Conservation (phyloP, 108 stramenopile species). For the Cylindrotheca closterium region DNA sequence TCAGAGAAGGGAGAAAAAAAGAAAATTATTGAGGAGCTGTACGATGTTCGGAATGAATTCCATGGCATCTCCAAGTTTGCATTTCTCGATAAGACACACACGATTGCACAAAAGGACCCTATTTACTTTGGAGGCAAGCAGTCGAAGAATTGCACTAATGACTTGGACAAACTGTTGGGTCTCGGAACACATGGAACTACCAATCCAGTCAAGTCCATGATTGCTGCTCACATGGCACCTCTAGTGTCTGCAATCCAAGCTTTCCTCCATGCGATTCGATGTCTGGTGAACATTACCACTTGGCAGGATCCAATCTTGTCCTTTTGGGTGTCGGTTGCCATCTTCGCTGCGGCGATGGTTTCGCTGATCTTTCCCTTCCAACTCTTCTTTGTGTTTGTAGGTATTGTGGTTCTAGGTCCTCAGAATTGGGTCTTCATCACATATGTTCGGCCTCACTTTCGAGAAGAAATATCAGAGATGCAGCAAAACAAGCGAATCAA, state of each 20-base stretch:
- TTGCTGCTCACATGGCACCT: constrained; percentile 37
- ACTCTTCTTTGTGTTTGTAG: constrained; percentile 52
- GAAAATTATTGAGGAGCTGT: constrained; percentile 35
- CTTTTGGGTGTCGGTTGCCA: constrained; percentile 40
- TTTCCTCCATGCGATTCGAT: constrained; percentile 31
- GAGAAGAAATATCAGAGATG: not conserved
- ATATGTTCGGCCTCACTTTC: constrained; percentile 1
- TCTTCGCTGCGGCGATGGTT: constrained; percentile 20
- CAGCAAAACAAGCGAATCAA: not conserved
- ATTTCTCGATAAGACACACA: constrained; percentile 46
- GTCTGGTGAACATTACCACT: constrained; percentile 57
- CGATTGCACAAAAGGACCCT: constrained; percentile 19
- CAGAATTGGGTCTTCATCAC: constrained; percentile 38
- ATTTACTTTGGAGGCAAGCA: constrained; percentile 36
- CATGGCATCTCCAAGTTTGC: constrained; percentile 38
- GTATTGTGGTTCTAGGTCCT: constrained; percentile 57
- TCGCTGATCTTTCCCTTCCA: constrained; percentile 72
- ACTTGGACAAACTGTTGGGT: constrained; percentile 41
- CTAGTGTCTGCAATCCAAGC: constrained; percentile 28
- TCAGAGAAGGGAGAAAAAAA: constrained; percentile 17
- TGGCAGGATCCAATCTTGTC: constrained; percentile 73
- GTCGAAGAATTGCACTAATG: constrained; percentile 12
- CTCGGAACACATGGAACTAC: constrained; percentile 37
- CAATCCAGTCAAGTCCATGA: constrained; percentile 37
- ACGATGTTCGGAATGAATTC: constrained; percentile 42